Percentiles rank a stretch among this genome's conserved stretches.
phyloP scores from a whole-genome alignment of 352 stramenopile genomes.

The Globisporangium barbulae region DNA sequence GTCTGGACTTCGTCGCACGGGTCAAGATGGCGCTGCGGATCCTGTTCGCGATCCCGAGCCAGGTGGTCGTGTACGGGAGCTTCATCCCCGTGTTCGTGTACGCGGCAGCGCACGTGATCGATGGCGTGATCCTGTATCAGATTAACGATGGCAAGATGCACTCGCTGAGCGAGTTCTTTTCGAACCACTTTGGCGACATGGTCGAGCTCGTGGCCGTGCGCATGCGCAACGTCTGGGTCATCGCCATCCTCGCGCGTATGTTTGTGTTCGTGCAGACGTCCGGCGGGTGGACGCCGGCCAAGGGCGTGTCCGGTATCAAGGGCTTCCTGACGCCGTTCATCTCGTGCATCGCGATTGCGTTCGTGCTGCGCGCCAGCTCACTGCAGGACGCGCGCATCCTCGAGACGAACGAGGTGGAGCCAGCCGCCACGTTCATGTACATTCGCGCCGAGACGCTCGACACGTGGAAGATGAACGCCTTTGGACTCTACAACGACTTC shows the following conservation, averaged over 20 bases:
- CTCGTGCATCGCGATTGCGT: slow-evolving; percentile 22
- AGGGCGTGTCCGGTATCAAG: slow-evolving; percentile 39
- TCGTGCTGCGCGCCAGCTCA: slow-evolving; percentile 20
- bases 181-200: slow-evolving; percentile 35
- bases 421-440: slow-evolving; percentile 50
- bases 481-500: slow-evolving; percentile 49
- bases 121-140: slow-evolving; percentile 49
- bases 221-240: slow-evolving; percentile 50
- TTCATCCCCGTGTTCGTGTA: slow-evolving; percentile 47
- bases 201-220: slow-evolving; percentile 37
- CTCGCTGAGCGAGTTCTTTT: slow-evolving; percentile 24
- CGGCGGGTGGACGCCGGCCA: slow-evolving; percentile 42
- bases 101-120: slow-evolving; percentile 44
- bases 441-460: slow-evolving; percentile 49
- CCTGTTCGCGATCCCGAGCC: slow-evolving; percentile 45
- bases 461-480: slow-evolving; percentile 57
- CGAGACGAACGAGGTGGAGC: slow-evolving; percentile 52
- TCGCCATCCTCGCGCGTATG: slow-evolving; percentile 38
- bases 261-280: slow-evolving; percentile 49
- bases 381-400: slow-evolving; percentile 41
- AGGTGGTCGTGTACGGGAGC: slow-evolving; percentile 52
- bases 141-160: slow-evolving; percentile 40
- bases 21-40: slow-evolving; percentile 23
- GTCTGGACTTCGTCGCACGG: slow-evolving; percentile 7
- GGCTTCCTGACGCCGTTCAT: slow-evolving; percentile 37